These are phyloP conservation scores for Pittosporum tobira DNA, from an alignment of 129 eudicot genomes.

Conservation along the genomic window DNA sequence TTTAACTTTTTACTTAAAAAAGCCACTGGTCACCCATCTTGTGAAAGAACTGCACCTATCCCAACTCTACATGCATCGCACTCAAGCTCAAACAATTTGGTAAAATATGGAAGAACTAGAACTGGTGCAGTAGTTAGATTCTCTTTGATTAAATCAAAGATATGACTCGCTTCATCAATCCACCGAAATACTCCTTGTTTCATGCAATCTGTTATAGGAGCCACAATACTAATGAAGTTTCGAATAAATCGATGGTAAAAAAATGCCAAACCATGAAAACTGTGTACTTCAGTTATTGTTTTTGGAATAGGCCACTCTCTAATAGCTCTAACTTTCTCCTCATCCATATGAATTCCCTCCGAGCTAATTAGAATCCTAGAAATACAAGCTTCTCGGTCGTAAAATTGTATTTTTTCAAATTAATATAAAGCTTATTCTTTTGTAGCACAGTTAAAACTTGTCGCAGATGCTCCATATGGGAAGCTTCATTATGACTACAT, in stretches of 20 bases:
- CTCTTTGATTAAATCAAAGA: no score
- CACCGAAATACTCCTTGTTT: not conserved
- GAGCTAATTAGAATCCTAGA: not conserved
- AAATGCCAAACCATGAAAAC: not conserved
- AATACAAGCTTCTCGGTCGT: not conserved
- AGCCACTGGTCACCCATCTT: not conserved
- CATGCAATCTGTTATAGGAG: not conserved
- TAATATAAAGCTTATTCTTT: no score
- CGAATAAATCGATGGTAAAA: not conserved
- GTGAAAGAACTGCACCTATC: not conserved
- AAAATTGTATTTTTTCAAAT: not conserved
- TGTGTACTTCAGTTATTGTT: not conserved
- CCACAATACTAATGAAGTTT: no score
- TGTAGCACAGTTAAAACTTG: not conserved
- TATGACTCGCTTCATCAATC: not conserved
- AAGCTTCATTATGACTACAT: not conserved
- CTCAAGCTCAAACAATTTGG: no score
- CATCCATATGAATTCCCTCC: not conserved
- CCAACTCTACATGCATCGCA: constrained; percentile 4
- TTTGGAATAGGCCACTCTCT: not conserved
- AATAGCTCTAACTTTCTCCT: not conserved
- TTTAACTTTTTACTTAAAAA: no score
- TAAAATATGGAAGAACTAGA: not conserved
- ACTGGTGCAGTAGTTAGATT: not conserved
- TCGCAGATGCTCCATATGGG: not conserved